These are phyloP conservation scores for Debaryomyces tyrocola DNA, from an alignment of 805 yeast genomes.

Conservation along the genomic window DNA sequence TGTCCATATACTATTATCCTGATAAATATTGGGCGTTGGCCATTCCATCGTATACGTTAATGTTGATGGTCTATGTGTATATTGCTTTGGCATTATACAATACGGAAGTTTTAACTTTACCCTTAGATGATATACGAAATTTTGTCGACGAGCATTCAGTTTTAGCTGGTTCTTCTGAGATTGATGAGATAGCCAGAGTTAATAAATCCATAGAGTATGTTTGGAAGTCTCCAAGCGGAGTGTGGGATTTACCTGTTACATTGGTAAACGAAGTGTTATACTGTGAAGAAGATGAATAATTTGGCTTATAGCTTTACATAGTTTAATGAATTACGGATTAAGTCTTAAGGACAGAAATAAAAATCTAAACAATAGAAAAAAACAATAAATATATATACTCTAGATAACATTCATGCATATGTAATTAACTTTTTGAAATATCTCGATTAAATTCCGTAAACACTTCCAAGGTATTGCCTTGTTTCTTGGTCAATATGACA, in stretches of 20 bases:
- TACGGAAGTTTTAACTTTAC: conserved; percentile 68
- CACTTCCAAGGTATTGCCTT: conserved; percentile 16
- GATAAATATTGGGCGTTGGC: conserved; percentile 91
- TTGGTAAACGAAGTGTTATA: conserved; percentile 69
- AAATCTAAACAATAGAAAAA: not conserved
- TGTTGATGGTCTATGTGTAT: conserved; percentile 72
- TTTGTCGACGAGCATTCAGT: conserved; percentile 66
- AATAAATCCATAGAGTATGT: conserved; percentile 37
- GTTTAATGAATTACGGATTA: not conserved
- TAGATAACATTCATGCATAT: conserved; percentile 2
- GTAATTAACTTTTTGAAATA: not conserved
- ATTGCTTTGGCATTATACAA: conserved; percentile 70
- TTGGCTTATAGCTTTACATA: not conserved
- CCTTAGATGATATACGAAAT: conserved; percentile 58
- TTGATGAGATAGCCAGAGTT: conserved; percentile 3
- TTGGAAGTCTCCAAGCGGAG: conserved; percentile 71
- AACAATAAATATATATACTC: conserved; percentile 2
- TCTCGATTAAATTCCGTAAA: conserved; percentile 16
- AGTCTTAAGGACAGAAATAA: not conserved
- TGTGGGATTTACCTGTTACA: conserved; percentile 78
- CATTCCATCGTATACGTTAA: conserved; percentile 67
- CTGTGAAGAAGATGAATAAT: conserved; percentile 12
- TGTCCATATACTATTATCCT: conserved; percentile 73
- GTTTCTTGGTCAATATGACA: conserved; percentile 31
- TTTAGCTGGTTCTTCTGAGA: conserved; percentile 16